phyloP scores from a whole-genome alignment of 305 asterid genomes.

The Petunia hybrid region DNA sequence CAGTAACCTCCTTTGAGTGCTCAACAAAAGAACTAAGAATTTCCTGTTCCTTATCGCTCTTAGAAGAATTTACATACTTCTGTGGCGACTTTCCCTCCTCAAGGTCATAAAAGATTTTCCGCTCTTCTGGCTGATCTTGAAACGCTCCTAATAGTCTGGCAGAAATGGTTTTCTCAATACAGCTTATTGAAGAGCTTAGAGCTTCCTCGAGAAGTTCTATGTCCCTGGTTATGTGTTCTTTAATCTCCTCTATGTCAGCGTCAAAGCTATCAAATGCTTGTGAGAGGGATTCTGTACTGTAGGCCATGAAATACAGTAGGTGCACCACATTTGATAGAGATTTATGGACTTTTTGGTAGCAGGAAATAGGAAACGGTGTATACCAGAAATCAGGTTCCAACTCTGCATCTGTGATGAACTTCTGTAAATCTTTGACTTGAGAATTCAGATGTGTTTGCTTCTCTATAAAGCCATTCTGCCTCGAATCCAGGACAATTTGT shows the following conservation, averaged over 20 bases:
- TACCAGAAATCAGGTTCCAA: conserved; percentile 79
- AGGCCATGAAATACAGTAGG: conserved; percentile 49
- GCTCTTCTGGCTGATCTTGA: conserved; percentile 31
- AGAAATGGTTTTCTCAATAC: conserved; percentile 28
- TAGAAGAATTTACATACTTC: conserved; percentile 18
- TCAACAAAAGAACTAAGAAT: conserved; percentile 31
- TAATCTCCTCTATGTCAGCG: conserved; percentile 43
- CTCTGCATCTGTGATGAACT: conserved; percentile 53
- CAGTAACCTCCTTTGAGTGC: conserved; percentile 30
- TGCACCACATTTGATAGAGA: conserved; percentile 49
- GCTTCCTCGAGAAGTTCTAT: conserved; percentile 43
- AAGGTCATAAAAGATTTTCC: conserved; percentile 44
- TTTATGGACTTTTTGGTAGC: conserved; percentile 55
- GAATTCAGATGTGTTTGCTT: conserved; percentile 43
- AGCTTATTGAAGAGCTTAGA: conserved; percentile 29
- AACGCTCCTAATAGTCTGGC: conserved; percentile 37
- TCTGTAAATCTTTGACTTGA: conserved; percentile 47
- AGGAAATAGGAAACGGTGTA: conserved; percentile 60
- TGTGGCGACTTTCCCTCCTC: conserved; percentile 47
- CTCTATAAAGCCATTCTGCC: conserved; percentile 33
- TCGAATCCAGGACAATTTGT: conserved; percentile 34
- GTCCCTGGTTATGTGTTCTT: conserved; percentile 46
- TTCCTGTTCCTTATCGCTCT: conserved; percentile 31
- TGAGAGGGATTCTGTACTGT: conserved; percentile 47
- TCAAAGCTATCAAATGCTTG: conserved; percentile 35